Base-by-base conservation (phyloP, 2,329 filamentous ascomycete genomes). In the Cladosporium sphaerospermum region DNA sequence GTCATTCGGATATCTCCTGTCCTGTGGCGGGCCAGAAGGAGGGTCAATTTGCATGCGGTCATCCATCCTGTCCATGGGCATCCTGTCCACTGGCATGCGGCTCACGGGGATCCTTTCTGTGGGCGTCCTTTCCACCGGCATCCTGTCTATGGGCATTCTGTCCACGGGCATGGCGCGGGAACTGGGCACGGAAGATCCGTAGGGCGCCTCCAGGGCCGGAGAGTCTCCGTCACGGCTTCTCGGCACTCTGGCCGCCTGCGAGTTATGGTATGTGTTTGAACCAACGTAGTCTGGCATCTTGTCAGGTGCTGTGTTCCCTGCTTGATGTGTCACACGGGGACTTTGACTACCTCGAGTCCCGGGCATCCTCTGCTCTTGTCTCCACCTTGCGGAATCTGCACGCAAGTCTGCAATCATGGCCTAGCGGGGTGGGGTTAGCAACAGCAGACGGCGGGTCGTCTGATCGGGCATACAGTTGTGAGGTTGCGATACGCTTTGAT, bases 401-500 rank as follows among this genome's bases (percentile, higher is more conserved):
- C 71, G 72, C 62, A 78, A 62, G 60, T 78, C 75, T 61, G 70
- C 67, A 55, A 77, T 73, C 75, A 77, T 77, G 63, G 74, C 71
- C 75, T 73, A 61, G n/a, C 31, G 34, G 34, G 28, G 9, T 3
- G 39, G 39, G 40, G 55, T 63, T 48, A 64, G 56, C 44, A 32
- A 49, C 34, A 8, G 33, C 4, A 16, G 32, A 23, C 9, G 9
- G 7, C 14, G 31, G 6, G 40, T 37, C 32, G 13, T 44, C 31
- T 31, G 13, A 28, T 16, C 31, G 32, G 44, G 32, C 73, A 52
- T 71, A 77, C 74, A 62, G 72, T 68, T 42, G 75, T 78, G 52
- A 78, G 66, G 45, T 73, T 77, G 40, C 75, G 72, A 63, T 76
- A 77, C 34, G 75, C 75, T 51, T 73, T 74, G 59, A 78, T 76